phyloP scores from a whole-genome alignment of 106 monocot species.

The Phalaenopsis aphrodite region DNA sequence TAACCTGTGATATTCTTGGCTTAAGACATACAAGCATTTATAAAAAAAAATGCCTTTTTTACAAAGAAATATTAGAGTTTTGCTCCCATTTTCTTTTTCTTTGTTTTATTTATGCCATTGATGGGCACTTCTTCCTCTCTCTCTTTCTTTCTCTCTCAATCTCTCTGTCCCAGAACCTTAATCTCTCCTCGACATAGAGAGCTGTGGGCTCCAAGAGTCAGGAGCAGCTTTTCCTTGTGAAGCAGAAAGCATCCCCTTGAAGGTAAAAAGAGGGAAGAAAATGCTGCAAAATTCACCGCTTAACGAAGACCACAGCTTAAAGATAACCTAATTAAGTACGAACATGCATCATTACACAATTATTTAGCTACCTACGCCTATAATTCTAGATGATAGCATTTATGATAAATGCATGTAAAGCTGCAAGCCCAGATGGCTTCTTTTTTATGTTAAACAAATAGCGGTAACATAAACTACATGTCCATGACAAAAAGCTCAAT shows the following conservation, averaged over 20 bases:
- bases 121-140: neutral
- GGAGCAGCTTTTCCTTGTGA: conserved; percentile 40
- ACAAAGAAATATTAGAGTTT: neutral
- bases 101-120: neutral
- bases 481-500: too few relatives aligned
- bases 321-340: conserved; percentile 29
- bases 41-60: neutral
- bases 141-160: conserved; percentile 2
- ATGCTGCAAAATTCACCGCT: conserved; percentile 12
- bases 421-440: neutral
- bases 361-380: conserved; percentile 13
- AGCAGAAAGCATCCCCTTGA: conserved; percentile 37
- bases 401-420: conserved; percentile 14
- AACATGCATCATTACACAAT: conserved; percentile 57
- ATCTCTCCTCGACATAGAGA: neutral
- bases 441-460: too few relatives aligned
- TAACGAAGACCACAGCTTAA: conserved; percentile 8
- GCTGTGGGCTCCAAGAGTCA: conserved; percentile 10
- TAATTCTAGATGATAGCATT: neutral
- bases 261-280: conserved; percentile 26
- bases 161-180: too few relatives aligned
- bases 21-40: neutral
- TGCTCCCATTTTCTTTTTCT: neutral
- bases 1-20: neutral
- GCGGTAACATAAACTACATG: too few relatives aligned